Evolutionary conservation across 176 grass and related monocot genomes (phyloP), one percentile per base, ranked within the genome.

Genomic region (Luzula sylvatica): DNA sequence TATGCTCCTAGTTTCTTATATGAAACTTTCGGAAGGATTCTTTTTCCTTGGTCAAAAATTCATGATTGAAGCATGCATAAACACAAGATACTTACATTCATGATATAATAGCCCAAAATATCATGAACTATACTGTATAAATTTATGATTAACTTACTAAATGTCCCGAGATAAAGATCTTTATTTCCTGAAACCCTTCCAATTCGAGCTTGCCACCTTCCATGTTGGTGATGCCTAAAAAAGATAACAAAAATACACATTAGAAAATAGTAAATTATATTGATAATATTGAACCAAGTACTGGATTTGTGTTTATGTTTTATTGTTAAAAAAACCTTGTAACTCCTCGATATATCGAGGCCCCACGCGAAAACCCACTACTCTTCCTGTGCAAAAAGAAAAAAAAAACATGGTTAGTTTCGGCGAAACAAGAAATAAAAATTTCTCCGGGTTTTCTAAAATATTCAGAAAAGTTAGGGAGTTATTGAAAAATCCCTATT

Each of bases 141-240:
- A 64, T 47, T 64, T 49, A 50, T 32, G 20, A 21, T 22, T 18
- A 35, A 46, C 78, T 50, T 64, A 95, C 92, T 89, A 87, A 92
- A 98, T 0, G 93, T 98, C 73, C 93, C 93, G 35, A 98, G 86
- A 70, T 98, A 98, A 81, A 98, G 93, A 74, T 98, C 93, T 67
- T 98, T 98, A 81, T 98, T 98, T 53, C 93, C 93, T 38, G 93
- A 87, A 64, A 98, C 93, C 45, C 93, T 65, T 17, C 93, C 93
- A 32, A 98, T 98, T 67, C 93, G 78, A 14, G 93, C 93, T 81
- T 98, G 93, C 93, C 93, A 98, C 43, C 93, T 68, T 15, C 93
- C 86, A 69, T 98, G 93, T 60, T 98, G 93, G 57, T 98, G 93
- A 56, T 98, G 93, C 69, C 93, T 92, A 67, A 39, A 72, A 17